A percentile compares a stretch with the other conserved stretches of the same genome.
Conservation (phyloP, 352 stramenopile genomes). For the Peronospora belbahrii region DNA sequence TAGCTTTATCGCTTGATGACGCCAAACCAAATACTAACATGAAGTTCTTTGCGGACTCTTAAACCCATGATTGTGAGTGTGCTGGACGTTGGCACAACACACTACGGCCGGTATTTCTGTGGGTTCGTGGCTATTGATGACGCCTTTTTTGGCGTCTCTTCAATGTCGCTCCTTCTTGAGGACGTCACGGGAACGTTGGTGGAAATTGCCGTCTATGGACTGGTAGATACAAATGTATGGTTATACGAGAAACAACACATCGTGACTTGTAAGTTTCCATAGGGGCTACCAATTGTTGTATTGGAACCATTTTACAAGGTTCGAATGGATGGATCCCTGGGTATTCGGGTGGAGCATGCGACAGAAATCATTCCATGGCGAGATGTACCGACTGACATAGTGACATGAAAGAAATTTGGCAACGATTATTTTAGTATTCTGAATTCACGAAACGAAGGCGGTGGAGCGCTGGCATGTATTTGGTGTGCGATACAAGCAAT, state of each 20-base stretch:
- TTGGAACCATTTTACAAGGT: constrained; percentile 33
- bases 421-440: constrained; percentile 19
- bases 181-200: constrained; percentile 26
- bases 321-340: constrained; percentile 12
- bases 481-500: constrained; percentile 7
- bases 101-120: constrained; percentile 26
- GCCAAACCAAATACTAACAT: constrained; percentile 6
- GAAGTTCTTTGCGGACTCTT: constrained; percentile 8
- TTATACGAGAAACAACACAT: constrained; percentile 4
- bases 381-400: constrained; percentile 14
- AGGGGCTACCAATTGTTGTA: constrained; percentile 16
- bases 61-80: constrained; percentile 21
- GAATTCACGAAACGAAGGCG: constrained; percentile 7
- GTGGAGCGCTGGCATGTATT: constrained; percentile 15
- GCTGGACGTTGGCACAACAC: constrained; percentile 19
- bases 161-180: constrained; percentile 16
- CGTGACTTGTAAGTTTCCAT: constrained; percentile 13
- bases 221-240: constrained; percentile 11
- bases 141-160: constrained; percentile 20
- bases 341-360: constrained; percentile 17
- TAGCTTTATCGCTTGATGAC: constrained; percentile 2
- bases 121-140: constrained; percentile 25
- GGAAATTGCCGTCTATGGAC: constrained; percentile 22
- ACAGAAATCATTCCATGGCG: constrained; percentile 13
- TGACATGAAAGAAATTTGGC: constrained; percentile 19